Conservation (phyloP, 306 rosid species). For the Cyamopsis tetragonoloba region DNA sequence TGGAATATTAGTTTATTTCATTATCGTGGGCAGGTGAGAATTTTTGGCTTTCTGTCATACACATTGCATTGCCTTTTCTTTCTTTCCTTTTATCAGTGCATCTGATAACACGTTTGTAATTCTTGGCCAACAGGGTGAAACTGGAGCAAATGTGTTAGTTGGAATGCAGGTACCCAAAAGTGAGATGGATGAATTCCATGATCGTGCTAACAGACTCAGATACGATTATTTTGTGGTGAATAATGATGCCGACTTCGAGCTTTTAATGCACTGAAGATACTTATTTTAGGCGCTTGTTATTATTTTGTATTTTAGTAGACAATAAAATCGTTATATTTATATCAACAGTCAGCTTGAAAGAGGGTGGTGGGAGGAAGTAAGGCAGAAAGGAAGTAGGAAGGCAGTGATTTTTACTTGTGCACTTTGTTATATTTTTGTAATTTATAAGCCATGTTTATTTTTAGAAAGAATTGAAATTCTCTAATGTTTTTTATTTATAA, state of each 20-base stretch:
- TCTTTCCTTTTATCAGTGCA: background rate
- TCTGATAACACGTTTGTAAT: constrained; percentile 14
- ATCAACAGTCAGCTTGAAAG: background rate
- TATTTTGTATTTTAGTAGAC: background rate
- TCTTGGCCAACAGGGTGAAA: constrained; percentile 59
- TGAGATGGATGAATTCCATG: constrained; percentile 66
- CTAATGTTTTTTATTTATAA: background rate
- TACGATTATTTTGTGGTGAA: constrained; percentile 69
- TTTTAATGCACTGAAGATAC: constrained; percentile 67
- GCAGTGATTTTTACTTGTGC: background rate
- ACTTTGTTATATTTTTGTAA: background rate
- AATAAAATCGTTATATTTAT: constrained; percentile 1
- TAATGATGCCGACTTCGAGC: constrained; percentile 51
- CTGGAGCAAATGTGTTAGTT: constrained; percentile 84
- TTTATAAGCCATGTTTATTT: background rate
- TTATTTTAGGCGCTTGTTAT: background rate
- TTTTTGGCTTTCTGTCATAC: constrained; percentile 3
- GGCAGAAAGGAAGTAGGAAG: background rate
- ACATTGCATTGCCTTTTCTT: background rate
- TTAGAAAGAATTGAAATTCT: background rate
- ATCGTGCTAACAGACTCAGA: constrained; percentile 48
- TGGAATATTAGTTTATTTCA: constrained; percentile 94
- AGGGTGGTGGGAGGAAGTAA: background rate
- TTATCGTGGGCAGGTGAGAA: constrained; percentile 69
- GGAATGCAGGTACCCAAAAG: constrained; percentile 60